phyloP scores from a whole-genome alignment of 2,329 filamentous ascomycete genomes.

The Cladosporium sp. region DNA sequence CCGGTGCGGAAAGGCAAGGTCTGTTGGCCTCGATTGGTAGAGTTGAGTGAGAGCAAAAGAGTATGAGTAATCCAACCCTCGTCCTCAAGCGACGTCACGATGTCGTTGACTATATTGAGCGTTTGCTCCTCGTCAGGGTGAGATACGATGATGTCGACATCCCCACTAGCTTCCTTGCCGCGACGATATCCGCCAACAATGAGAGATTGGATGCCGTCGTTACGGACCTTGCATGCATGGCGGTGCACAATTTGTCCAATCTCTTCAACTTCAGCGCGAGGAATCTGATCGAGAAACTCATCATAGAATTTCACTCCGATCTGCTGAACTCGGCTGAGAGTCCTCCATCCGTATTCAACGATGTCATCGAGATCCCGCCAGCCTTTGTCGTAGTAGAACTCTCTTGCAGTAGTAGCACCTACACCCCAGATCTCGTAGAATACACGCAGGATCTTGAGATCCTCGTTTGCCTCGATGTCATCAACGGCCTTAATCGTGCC shows the following conservation, averaged over 20 bases:
- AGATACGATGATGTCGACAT: slow-evolving; percentile 83
- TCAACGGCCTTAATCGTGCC: slow-evolving; percentile 61
- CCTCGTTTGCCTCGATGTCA: slow-evolving; percentile 63
- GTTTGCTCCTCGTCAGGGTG: slow-evolving; percentile 73
- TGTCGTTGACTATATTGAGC: slow-evolving; percentile 65
- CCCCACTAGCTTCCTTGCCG: slow-evolving; percentile 71
- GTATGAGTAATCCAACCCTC: slow-evolving; percentile 77
- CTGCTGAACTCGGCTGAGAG: slow-evolving; percentile 77
- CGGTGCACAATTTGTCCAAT: slow-evolving; percentile 65
- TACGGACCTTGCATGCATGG: slow-evolving; percentile 66
- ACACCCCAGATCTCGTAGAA: slow-evolving; percentile 96
- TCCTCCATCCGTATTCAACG: slow-evolving; percentile 76
- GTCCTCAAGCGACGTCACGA: slow-evolving; percentile 70
- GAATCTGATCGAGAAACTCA: slow-evolving; percentile 72
- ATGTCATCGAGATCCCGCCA: slow-evolving; percentile 87
- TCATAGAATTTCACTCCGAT: slow-evolving; percentile 94
- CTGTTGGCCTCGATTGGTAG: slow-evolving; percentile 70
- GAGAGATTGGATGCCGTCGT: slow-evolving; percentile 55
- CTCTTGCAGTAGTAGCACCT: slow-evolving; percentile 73
- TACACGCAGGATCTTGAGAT: slow-evolving; percentile 61
- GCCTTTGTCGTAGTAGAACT: slow-evolving; percentile 73
- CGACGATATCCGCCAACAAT: slow-evolving; percentile 81
- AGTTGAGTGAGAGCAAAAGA: slow-evolving; percentile 67
- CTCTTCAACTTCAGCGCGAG: slow-evolving; percentile 68
- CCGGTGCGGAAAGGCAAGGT: slow-evolving; percentile 55